Conservation (phyloP, 2,329 filamentous ascomycete genomes). For the Fusarium nisikadoi region DNA sequence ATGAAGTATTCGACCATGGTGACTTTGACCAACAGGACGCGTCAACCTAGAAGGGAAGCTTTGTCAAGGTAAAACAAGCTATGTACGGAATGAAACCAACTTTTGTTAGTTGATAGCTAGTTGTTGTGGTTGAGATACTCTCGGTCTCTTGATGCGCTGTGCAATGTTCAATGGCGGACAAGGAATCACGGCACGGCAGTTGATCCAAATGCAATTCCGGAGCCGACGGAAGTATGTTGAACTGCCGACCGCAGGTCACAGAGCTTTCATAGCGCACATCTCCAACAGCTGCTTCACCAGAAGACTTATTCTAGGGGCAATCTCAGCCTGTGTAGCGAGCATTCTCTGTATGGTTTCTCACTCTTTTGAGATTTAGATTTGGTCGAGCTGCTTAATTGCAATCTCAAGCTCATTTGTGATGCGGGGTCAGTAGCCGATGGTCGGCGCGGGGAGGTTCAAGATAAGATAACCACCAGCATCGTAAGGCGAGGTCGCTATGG, state of each 20-base stretch:
- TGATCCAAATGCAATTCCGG: neutral
- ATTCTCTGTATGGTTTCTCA: neutral
- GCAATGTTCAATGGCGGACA: neutral
- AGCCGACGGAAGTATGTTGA: neutral
- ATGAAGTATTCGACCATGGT: neutral
- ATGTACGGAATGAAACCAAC: accelerated
- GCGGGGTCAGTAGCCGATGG: neutral
- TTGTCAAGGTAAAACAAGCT: accelerated
- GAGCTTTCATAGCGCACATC: too few species aligned
- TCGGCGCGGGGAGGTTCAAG: neutral
- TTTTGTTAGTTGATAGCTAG: accelerated
- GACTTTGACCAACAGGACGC: neutral
- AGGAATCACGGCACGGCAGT: neutral
- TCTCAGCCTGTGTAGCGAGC: too few species aligned
- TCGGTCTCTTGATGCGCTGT: too few species aligned
- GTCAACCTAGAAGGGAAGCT: accelerated
- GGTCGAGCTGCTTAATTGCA: too few species aligned
- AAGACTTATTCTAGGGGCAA: accelerated
- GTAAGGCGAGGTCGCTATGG: neutral
- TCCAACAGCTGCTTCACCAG: neutral
- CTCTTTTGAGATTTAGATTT: accelerated
- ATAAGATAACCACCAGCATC: neutral
- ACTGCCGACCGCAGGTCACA: neutral
- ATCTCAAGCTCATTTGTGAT: neutral
- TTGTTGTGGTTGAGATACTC: accelerated